phyloP scores from a whole-genome alignment of 805 yeast species.

The Spathaspora boniae region DNA sequence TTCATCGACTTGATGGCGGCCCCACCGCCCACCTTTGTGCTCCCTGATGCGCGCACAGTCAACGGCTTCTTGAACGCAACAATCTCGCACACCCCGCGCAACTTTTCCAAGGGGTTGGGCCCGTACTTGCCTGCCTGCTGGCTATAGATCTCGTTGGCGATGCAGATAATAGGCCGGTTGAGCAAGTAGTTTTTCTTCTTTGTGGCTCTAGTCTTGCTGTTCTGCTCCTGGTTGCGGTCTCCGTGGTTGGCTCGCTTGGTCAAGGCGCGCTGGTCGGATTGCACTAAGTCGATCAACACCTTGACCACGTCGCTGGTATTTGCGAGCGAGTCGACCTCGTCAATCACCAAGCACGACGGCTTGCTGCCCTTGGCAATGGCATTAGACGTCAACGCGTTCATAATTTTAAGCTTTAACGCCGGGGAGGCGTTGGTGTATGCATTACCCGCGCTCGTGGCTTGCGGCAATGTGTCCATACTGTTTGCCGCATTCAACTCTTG shows the following conservation, averaged over 20 bases:
- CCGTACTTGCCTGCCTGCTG: constrained; percentile 22
- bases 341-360: constrained; percentile 81
- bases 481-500: constrained; percentile 79
- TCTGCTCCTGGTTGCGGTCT: constrained; percentile 4
- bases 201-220: constrained; percentile 19
- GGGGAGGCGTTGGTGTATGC: constrained; percentile 19
- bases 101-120: constrained; percentile 60
- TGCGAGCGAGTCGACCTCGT: constrained; percentile 70
- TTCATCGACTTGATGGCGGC: constrained; percentile 35
- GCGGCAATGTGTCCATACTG: constrained; percentile 35
- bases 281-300: constrained; percentile 57
- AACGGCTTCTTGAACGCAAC: constrained; percentile 62
- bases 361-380: constrained; percentile 52
- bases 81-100: constrained; percentile 72
- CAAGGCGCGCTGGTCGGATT: constrained; percentile 55
- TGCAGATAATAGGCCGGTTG: constrained; percentile 82
- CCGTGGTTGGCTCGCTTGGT: constrained; percentile 18
- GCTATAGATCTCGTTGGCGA: constrained; percentile 85
- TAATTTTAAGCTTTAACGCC: constrained; percentile 33
- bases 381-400: constrained; percentile 55
- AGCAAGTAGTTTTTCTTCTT: constrained; percentile 41
- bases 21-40: constrained; percentile 36
- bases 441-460: constrained; percentile 40
- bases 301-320: constrained; percentile 35
- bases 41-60: constrained; percentile 40